Evolutionary conservation across 2,329 filamentous ascomycete genomes (phyloP), one percentile per base, ranked within the genome.

Genomic region (Ophiocordyceps camponoti-floridani): DNA sequence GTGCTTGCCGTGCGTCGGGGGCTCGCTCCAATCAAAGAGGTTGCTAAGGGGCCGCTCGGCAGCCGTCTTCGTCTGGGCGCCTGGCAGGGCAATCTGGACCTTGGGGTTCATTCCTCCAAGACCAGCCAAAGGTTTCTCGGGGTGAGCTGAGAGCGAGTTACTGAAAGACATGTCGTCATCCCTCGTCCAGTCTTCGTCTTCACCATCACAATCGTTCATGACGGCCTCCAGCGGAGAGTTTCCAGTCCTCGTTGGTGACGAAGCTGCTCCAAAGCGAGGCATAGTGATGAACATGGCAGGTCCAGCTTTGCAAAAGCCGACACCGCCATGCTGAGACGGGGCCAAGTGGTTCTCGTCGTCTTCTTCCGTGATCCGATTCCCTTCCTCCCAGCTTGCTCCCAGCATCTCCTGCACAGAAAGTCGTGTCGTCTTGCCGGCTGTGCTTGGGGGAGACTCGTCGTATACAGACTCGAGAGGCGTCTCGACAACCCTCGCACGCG

Each of bases 401-500:
- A 77, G 55, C 16, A 77, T 75, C 50, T 76, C 73, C 42, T 77
- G 73, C 35, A 77, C 73, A 0, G 73, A 76, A 11, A 75, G 55
- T 26, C 73, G 65, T 52, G 75, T 76, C 3, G 67, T 63, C 54
- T 70, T 70, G 45, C 68, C 65, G 16, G 69, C 68, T 1, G 72
- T 71, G 55, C 70, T 73, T 8, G 76, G 73, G 33, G 79, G 81
- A 13, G 82, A 84, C 53, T 88, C 83, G 60, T 88, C 82, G 59
- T 87, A 88, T 67, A 87, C 83, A 23, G 77, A 84, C 55, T 87
- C 82, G 43, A 87, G 65, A 14, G 82, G 81, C 27, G 80, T 82
- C 56, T 84, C 77, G 42, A 77, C 71, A 31, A 76, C 74, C 47
- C 78, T 75, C 45, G 73, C 69, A 49, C 78, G 81, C 48, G 73